These are phyloP conservation scores for Carex parvula DNA, from an alignment of 176 grass and related monocot genomes.

Conservation along the genomic window DNA sequence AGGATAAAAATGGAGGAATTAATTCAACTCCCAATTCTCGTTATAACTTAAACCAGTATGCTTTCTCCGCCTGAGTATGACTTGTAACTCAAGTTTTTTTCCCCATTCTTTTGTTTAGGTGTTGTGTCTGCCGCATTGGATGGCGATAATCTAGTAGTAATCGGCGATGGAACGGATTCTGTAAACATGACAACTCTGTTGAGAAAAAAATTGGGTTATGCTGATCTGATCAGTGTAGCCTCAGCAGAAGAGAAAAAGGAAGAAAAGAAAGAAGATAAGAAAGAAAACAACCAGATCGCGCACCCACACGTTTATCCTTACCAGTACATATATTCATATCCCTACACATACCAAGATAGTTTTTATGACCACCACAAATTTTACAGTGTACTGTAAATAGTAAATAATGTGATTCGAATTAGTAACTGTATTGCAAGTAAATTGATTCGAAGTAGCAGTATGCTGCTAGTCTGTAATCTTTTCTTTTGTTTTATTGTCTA, in stretches of 20 bases:
- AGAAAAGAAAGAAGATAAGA: too few relatives aligned
- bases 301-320: too few relatives aligned
- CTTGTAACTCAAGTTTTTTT: neutral
- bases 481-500: too few relatives aligned
- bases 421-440: too few relatives aligned
- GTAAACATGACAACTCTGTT: slow-evolving; percentile 39
- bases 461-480: too few relatives aligned
- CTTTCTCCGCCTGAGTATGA: neutral
- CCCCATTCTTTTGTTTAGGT: slow-evolving; percentile 18
- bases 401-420: too few relatives aligned
- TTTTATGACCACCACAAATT: too few relatives aligned
- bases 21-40: neutral
- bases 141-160: slow-evolving; percentile 41
- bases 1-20: neutral
- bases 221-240: slow-evolving; percentile 50
- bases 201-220: slow-evolving; percentile 44
- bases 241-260: slow-evolving; percentile 14
- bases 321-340: too few relatives aligned
- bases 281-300: neutral
- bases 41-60: too few relatives aligned
- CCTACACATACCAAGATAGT: too few relatives aligned
- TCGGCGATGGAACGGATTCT: slow-evolving; percentile 52
- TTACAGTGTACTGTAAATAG: too few relatives aligned
- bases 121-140: slow-evolving; percentile 52
- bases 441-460: too few relatives aligned